Base-by-base conservation (phyloP, 176 grass and related monocot genomes). In the Bonia amplexicaulis region DNA sequence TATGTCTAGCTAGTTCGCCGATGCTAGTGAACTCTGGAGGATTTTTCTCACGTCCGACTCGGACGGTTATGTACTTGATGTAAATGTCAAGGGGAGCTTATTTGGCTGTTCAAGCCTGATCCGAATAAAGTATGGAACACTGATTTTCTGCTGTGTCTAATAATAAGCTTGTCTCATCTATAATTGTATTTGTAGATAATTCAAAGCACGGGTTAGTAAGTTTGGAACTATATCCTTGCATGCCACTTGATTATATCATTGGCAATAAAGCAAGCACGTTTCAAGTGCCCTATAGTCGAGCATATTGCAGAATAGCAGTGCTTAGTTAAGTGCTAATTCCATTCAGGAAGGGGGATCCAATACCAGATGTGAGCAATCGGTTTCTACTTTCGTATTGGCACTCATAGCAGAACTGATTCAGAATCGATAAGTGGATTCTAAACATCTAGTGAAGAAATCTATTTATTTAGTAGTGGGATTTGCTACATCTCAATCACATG, bases 71-170 rank as follows among this genome's bases (percentile, higher is more conserved):
- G 73, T 69, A 79, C 74, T 87, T 83, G 84, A 83, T 83, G 73
- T 60, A 83, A 60, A 83, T 79, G 68, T 87, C 80, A 79, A 83
- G 83, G 39, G 79, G 62, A 51, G 22, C 29, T 40, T 76, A 20
- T 37, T 1, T 37, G 86, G 78, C 45, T 77, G 78, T 78, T 73
- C 1, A 87, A 33, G 88, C 88, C 79, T 73, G 29, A 15, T 35
- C 60, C 17, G 39, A 90, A 90, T 90, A 87, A 90, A 73, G 25
- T 73, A 60, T 54, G 59, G 74, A 83, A 79, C 75, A 74, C 52
- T 69, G 41, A 16, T 79, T n/a, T 68, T 80, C 12, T 40, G 66
- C 11, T 49, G 25, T 79, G 17, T 65, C 5, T 48, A 65, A 65
- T 64, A 47, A 45, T 33, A 47, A 44, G 35, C 13, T 61, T 26